Evolutionary conservation across 2,329 filamentous ascomycete species (phyloP).

Genomic region (Trichophyton simii): DNA sequence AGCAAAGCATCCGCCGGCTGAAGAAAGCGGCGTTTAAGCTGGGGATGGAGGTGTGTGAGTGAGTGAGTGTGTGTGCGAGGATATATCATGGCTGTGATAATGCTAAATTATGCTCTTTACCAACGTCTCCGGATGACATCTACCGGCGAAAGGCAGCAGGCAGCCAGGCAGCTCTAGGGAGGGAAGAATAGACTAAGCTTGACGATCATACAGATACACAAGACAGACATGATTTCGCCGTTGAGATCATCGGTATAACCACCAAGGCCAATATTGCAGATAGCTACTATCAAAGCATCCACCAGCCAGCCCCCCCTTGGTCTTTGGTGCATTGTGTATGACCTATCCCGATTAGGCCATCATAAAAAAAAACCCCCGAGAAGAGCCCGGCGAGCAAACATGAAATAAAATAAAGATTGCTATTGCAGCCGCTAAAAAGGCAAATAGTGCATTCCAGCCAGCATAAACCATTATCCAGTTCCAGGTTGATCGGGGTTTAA

Average conservation of each 20-base stretch:
- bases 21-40: background rate
- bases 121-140: background rate
- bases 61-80: background rate
- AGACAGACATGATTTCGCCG: background rate
- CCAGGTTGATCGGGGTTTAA: background rate
- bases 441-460: background rate
- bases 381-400: background rate
- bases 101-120: background rate
- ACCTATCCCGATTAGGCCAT: background rate
- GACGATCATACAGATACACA: background rate
- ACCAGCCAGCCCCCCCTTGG: background rate
- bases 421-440: background rate
- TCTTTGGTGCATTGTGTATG: background rate
- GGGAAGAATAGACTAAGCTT: conserved; percentile 1
- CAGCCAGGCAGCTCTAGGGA: background rate
- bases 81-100: background rate
- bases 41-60: background rate
- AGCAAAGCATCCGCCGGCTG: background rate
- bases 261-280: background rate
- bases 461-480: background rate
- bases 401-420: background rate
- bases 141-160: background rate
- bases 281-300: background rate
- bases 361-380: background rate
- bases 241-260: conserved; percentile 1